phyloP scores from a whole-genome alignment of 257 asterid genomes.

The Solanum medicagineum region DNA sequence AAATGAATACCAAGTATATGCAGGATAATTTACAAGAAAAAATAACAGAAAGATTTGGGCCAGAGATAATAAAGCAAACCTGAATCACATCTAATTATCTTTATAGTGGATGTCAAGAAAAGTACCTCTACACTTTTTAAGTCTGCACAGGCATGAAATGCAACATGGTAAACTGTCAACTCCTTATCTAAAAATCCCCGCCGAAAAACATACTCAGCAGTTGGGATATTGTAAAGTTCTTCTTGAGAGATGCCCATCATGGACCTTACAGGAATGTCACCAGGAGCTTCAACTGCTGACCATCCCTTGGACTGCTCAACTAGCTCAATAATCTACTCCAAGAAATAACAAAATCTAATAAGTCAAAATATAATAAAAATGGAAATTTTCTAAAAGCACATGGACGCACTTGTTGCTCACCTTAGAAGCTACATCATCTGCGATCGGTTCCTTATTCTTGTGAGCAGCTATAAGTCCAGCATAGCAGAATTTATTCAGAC shows the following conservation, averaged over 20 bases:
- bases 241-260: constrained; percentile 84
- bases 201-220: constrained; percentile 68
- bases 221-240: constrained; percentile 80
- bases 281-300: constrained; percentile 77
- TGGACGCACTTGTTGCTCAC: constrained; percentile 23
- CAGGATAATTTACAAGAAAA: background rate
- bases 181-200: constrained; percentile 56
- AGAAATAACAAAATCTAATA: constrained; percentile 5
- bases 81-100: background rate
- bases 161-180: constrained; percentile 82
- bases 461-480: constrained; percentile 86
- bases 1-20: background rate
- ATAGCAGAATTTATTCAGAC: constrained; percentile 82
- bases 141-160: constrained; percentile 77
- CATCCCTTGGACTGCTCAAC: constrained; percentile 99
- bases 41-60: background rate
- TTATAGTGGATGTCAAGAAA: background rate
- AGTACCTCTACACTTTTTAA: constrained; percentile 64
- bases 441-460: constrained; percentile 43
- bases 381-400: background rate
- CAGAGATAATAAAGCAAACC: background rate
- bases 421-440: constrained; percentile 54
- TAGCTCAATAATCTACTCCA: constrained; percentile 74
- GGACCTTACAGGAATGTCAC: constrained; percentile 55
- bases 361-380: background rate